Evolutionary conservation across 1,284 basidiomycete species (phyloP), one percentile per base, ranked within the genome.

Genomic region (Ganoderma resinaceum): DNA sequence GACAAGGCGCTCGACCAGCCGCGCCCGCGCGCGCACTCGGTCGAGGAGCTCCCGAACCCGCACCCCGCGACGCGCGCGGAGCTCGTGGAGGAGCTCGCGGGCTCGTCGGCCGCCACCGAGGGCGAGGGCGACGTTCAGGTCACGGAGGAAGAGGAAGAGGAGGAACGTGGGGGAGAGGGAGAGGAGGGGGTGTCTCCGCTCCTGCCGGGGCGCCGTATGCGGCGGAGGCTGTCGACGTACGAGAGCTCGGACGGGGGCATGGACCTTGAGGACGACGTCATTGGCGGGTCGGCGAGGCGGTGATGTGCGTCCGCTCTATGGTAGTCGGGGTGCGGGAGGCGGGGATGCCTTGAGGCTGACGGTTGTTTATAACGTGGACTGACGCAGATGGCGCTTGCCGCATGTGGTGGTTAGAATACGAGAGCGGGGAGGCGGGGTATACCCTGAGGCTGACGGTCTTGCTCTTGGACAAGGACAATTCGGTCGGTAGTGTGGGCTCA

Each of bases 1-100:
- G 90, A 91, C 71, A 87, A 87, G 71, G 75, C 79, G 4, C 79
- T 91, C 2, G 90, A 88, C 55, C 65, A 70, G n/a, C 62, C 72
- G 7, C 72, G 74, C 31, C 70, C 75, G 0, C 70, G 68, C 60
- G 16, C 69, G 3, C 70, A 58, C 53, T 69, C 69, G 1, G 23
- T 69, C 52, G 61, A 57, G 35, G 71, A 70, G 42, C 67, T 72
- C 40, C 71, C 71, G 42, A 70, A 67, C 67, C 71, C 71, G 26
- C 67, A 67, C 61, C 69, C n/a, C n/a, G n/a, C 71, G 18, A 65
- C 67, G 7, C 53, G 57, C 14, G 68, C 66, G 2, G 61, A 70
- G 46, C 72, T 70, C 55, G 64, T 40, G 12, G 46, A 49, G 46
- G 46, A 49, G 23, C 46, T 49, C 46, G 23, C 43, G 43, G 43